Evolutionary conservation across 495 filamentous ascomycete genomes (phyloP), one percentile per base, ranked within the genome.

Genomic region (Talaromyces adpressus): DNA sequence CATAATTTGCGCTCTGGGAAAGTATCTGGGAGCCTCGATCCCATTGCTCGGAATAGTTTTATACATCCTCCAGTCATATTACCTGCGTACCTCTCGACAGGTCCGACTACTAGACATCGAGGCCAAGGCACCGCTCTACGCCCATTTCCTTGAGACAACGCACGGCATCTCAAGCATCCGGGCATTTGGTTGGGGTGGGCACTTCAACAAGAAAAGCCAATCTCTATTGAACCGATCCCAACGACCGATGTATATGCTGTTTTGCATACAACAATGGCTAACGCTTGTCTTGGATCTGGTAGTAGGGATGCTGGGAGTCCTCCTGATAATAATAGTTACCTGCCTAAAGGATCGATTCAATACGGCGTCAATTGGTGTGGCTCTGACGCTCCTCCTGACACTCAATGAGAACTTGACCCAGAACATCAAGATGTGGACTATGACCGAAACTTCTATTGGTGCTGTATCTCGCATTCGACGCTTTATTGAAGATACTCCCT

Each of bases 21-120:
- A 18, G 72, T 80, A 25, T 36, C 71, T 62, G 61, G 77, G 57
- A 62, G 63, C 62, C 7, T 57, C 65, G 8, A 65, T 51, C 62
- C 72, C 71, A 20, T 25, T 67, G 45, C 74, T 56, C 0, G 9
- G 73, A n/a, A 14, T 71, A 5, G 57, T 75, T 3, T 25, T 84
- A n/a, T 84, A 70, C 45, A 5, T 79, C 1, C 61, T 86, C 3
- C 84, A 87, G 62, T 73, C 70, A 8, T 76, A 79, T 69, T 88
- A 88, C 61, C 75, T 87, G 0, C 77, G 81, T 14, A 77, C 94
- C 6, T 93, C 77, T 61, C 81, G 85, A 3, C 86, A 88, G 65
- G 70, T 89, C 5, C 84, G 86, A 36, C 75, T 86, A 51, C 72
- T 89, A 22, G 86, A 89, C 32, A 75, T 88, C 7, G 85, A 88